Conservation (phyloP, 2,329 filamentous ascomycete species). For the Pseudopyricularia cyperi region DNA sequence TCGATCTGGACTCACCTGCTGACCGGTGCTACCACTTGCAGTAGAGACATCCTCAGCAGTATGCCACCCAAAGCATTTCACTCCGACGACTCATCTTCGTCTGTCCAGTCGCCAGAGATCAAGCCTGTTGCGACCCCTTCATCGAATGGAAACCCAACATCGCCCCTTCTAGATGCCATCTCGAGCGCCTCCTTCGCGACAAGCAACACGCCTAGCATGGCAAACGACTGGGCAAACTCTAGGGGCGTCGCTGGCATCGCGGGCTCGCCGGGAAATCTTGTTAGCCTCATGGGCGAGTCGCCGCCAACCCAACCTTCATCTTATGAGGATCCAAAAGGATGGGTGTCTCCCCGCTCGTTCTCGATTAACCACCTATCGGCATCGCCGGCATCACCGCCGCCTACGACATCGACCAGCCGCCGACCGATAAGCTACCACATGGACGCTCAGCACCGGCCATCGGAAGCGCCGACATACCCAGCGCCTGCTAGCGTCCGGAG, state of each 20-base stretch:
- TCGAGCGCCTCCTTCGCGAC: slow-evolving; percentile 35
- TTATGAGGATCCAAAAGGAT: slow-evolving; percentile 33
- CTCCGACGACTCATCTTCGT: slow-evolving; percentile 28
- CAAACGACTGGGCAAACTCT: slow-evolving; percentile 16
- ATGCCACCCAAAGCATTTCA: slow-evolving; percentile 15
- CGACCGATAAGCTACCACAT: slow-evolving; percentile 43
- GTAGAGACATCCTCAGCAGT: not conserved
- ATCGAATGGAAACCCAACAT: slow-evolving; percentile 28
- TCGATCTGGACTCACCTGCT: not conserved
- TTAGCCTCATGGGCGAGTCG: slow-evolving; percentile 36
- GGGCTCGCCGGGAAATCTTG: slow-evolving; percentile 40
- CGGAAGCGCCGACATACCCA: slow-evolving; percentile 24
- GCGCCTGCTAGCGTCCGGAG: slow-evolving; percentile 24
- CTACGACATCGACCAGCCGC: slow-evolving; percentile 19
- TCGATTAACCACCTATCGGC: slow-evolving; percentile 30
- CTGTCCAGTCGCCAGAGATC: slow-evolving; percentile 31
- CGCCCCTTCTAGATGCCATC: slow-evolving; percentile 34
- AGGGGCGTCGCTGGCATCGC: slow-evolving; percentile 24
- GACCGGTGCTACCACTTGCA: not conserved
- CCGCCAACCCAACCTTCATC: slow-evolving; percentile 39
- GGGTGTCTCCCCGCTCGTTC: slow-evolving; percentile 31
- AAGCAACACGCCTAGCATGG: slow-evolving; percentile 33
- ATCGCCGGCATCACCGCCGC: slow-evolving; percentile 27
- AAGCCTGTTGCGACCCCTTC: slow-evolving; percentile 23
- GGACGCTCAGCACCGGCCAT: slow-evolving; percentile 28